phyloP scores from a whole-genome alignment of 1,284 basidiomycete genomes.

The Bondarzewia mesenterica region DNA sequence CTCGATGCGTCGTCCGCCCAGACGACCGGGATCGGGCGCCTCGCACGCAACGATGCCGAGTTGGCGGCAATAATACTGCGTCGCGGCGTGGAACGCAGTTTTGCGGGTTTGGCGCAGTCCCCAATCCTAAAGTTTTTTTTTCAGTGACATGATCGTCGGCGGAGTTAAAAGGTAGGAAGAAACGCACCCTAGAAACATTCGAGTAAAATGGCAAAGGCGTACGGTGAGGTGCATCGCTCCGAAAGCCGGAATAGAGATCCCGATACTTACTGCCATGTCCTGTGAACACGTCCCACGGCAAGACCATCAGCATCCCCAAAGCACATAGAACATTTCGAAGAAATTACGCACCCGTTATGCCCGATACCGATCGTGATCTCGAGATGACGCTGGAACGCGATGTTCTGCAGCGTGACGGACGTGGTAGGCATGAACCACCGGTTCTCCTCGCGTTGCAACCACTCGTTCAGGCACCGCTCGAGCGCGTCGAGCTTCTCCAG shows the following conservation, averaged over 20 bases:
- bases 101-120: slow-evolving; percentile 47
- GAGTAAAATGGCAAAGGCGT: neutral
- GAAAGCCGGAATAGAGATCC: neutral
- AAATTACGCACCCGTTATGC: slow-evolving; percentile 53
- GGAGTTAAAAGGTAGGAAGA: neutral
- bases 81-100: slow-evolving; percentile 71
- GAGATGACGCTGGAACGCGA: slow-evolving; percentile 54
- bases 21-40: slow-evolving; percentile 49
- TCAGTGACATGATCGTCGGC: too few relatives aligned
- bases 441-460: slow-evolving; percentile 69
- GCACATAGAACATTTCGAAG: neutral
- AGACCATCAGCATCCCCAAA: neutral
- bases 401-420: slow-evolving; percentile 49
- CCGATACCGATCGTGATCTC: slow-evolving; percentile 61
- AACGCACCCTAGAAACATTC: too few relatives aligned
- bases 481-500: slow-evolving; percentile 60
- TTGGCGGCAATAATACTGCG: slow-evolving; percentile 59
- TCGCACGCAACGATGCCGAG: slow-evolving; percentile 55
- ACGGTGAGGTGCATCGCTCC: neutral
- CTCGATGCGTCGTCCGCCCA: slow-evolving; percentile 28
- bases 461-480: slow-evolving; percentile 56
- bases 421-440: slow-evolving; percentile 67
- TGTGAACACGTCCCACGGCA: neutral
- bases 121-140: slow-evolving; percentile 53
- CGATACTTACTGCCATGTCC: slow-evolving; percentile 1